phyloP scores from a whole-genome alignment of 2,329 filamentous ascomycete genomes.

The Dothiorella sarmentorum region DNA sequence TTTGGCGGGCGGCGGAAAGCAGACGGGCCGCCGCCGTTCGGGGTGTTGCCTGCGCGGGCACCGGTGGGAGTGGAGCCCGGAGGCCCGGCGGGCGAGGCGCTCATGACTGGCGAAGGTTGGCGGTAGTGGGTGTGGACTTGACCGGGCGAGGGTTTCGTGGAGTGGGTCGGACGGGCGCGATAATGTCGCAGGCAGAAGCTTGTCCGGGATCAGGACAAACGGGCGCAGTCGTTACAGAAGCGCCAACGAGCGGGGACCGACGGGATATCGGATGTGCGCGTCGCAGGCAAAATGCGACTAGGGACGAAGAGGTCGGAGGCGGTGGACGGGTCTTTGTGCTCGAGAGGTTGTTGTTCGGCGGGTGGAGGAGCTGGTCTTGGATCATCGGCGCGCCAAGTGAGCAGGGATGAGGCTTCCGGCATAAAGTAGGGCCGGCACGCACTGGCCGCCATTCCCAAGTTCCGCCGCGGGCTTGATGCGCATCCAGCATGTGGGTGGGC shows the following conservation, averaged over 20 bases:
- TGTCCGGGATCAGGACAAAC: not conserved
- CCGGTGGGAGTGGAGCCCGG: slow-evolving; percentile 27
- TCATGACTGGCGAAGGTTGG: slow-evolving; percentile 10
- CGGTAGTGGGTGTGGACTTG: not conserved
- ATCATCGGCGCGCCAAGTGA: not conserved
- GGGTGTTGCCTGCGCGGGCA: slow-evolving; percentile 20
- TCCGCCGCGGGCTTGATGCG: not conserved
- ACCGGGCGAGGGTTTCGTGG: not conserved
- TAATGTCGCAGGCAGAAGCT: slow-evolving; percentile 9
- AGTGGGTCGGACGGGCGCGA: not conserved
- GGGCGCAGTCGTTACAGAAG: not conserved
- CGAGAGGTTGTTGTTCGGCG: not conserved
- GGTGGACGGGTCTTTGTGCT: not conserved
- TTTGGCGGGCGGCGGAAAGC: slow-evolving; percentile 32
- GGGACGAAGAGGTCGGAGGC: not conserved
- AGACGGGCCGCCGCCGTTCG: slow-evolving; percentile 34
- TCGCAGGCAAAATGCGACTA: not conserved
- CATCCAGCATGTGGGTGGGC: not conserved
- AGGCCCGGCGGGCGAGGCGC: slow-evolving; percentile 26
- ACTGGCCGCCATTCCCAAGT: too few species aligned
- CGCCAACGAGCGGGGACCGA: not conserved
- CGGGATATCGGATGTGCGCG: not conserved
- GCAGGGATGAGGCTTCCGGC: not conserved
- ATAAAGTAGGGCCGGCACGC: not conserved
- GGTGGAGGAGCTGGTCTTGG: slow-evolving; percentile 1